A percentile compares a stretch with the other conserved stretches of the same genome.
Conservation (phyloP, 208 protist genomes). For the Acanthamoeba lenticulata region DNA sequence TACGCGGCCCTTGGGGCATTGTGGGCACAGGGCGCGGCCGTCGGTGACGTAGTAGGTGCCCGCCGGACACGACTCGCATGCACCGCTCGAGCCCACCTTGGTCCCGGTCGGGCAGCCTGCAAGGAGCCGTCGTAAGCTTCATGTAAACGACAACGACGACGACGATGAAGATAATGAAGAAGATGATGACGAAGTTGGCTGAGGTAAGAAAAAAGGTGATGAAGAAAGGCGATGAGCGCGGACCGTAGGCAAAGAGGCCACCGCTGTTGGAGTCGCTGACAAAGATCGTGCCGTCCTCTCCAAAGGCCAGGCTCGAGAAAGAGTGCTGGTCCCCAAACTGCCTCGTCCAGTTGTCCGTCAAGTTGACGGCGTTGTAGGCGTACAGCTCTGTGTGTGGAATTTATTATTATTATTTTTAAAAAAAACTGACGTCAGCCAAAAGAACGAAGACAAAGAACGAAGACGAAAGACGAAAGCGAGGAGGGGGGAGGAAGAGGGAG, state of each 20-base stretch:
- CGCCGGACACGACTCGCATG: background rate
- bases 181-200: too few species aligned
- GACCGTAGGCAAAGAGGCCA: slow-evolving; percentile 14
- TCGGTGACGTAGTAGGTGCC: slow-evolving; percentile 17
- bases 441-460: too few species aligned
- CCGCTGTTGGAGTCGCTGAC: slow-evolving; percentile 5
- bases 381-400: background rate
- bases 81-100: background rate
- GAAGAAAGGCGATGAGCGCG: background rate
- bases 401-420: background rate
- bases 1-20: background rate
- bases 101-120: background rate
- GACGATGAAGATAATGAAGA: background rate
- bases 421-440: background rate
- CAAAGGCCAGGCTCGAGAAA: background rate
- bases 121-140: background rate
- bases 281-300: slow-evolving; percentile 24
- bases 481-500: too few species aligned
- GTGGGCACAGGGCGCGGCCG: background rate
- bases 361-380: background rate
- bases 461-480: too few species aligned
- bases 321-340: background rate
- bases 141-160: background rate
- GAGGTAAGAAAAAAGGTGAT: background rate
- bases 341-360: background rate